Percentiles rank a stretch among this genome's conserved stretches.
phyloP scores from a whole-genome alignment of 2,329 filamentous ascomycete genomes.

The Allantophomopsis cytisporea region DNA sequence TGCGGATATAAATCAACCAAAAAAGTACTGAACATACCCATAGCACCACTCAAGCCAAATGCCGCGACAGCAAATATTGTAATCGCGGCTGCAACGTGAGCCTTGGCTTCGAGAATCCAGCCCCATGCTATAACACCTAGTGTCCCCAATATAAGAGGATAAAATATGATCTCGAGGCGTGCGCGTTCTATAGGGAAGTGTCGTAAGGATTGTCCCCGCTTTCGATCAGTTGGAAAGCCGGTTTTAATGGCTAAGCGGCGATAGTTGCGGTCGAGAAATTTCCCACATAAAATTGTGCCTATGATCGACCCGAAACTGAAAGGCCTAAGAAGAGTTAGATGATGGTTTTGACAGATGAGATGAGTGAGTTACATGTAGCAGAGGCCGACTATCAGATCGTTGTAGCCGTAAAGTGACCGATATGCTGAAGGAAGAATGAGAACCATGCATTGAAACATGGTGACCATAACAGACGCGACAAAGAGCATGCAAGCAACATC shows the following conservation, averaged over 20 bases:
- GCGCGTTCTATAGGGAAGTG: slow-evolving; percentile 21
- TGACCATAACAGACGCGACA: slow-evolving; percentile 37
- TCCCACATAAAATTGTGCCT: slow-evolving; percentile 38
- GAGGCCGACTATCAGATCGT: slow-evolving; percentile 18
- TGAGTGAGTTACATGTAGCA: slow-evolving; percentile 29
- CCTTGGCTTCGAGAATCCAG: slow-evolving; percentile 38
- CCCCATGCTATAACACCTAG: slow-evolving; percentile 39
- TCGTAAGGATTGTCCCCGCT: slow-evolving; percentile 26
- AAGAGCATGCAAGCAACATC: slow-evolving; percentile 1
- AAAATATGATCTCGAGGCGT: slow-evolving; percentile 38
- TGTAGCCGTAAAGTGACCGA: slow-evolving; percentile 16
- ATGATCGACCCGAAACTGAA: slow-evolving; percentile 35
- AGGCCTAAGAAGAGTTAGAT: slow-evolving; percentile 22
- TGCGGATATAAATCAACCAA: slow-evolving; percentile 50
- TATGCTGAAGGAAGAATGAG: slow-evolving; percentile 34
- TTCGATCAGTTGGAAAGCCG: slow-evolving; percentile 45
- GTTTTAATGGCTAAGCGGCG: slow-evolving; percentile 35
- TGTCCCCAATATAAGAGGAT: slow-evolving; percentile 38
- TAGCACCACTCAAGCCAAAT: slow-evolving; percentile 43
- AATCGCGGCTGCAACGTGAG: slow-evolving; percentile 37
- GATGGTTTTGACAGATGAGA: slow-evolving; percentile 31
- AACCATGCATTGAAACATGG: slow-evolving; percentile 26
- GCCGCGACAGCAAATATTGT: slow-evolving; percentile 43
- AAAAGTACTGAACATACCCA: slow-evolving; percentile 48
- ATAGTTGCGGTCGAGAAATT: slow-evolving; percentile 38